Conservation (phyloP, 495 filamentous ascomycete species). For the Trichoderma virens region DNA sequence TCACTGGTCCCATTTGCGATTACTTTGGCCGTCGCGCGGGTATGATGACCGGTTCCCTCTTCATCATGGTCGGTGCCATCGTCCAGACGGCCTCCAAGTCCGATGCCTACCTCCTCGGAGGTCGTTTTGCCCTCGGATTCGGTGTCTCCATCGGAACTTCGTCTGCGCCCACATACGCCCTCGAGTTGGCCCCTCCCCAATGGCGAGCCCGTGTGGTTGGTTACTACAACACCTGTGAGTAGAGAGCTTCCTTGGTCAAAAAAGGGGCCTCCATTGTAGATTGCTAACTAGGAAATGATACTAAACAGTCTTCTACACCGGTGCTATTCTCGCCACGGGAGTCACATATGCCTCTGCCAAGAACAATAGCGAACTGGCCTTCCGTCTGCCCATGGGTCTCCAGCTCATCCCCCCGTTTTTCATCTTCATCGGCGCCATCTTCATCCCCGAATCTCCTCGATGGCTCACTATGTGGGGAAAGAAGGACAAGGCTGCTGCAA, state of each 20-base stretch:
- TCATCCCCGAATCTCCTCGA: slow-evolving; percentile 48
- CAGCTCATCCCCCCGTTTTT: slow-evolving; percentile 46
- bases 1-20: slow-evolving; percentile 29
- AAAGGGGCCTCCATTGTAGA: too few species aligned
- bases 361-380: slow-evolving; percentile 42
- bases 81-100: slow-evolving; percentile 47
- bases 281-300: too few species aligned
- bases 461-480: slow-evolving; percentile 38
- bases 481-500: slow-evolving; percentile 23
- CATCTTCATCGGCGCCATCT: slow-evolving; percentile 44
- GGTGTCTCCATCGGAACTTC: slow-evolving; percentile 40
- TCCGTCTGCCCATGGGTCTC: slow-evolving; percentile 46
- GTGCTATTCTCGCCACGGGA: slow-evolving; percentile 42
- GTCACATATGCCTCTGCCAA: slow-evolving; percentile 43
- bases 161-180: slow-evolving; percentile 17
- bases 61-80: slow-evolving; percentile 55
- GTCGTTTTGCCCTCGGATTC: slow-evolving; percentile 48
- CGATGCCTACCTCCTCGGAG: slow-evolving; percentile 43
- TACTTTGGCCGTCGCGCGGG: slow-evolving; percentile 50
- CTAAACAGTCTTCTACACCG: slow-evolving; percentile 37
- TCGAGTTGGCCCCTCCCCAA: slow-evolving; percentile 47
- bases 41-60: slow-evolving; percentile 52
- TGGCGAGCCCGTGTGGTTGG: slow-evolving; percentile 49
- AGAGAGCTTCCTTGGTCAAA: slow-evolving; percentile 57
- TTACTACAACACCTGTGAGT: slow-evolving; percentile 42